Percentiles rank a stretch among this genome's conserved stretches.
These are phyloP conservation scores for Aspergillus persii DNA, from an alignment of 2,329 filamentous ascomycete genomes.

Conservation along the genomic window DNA sequence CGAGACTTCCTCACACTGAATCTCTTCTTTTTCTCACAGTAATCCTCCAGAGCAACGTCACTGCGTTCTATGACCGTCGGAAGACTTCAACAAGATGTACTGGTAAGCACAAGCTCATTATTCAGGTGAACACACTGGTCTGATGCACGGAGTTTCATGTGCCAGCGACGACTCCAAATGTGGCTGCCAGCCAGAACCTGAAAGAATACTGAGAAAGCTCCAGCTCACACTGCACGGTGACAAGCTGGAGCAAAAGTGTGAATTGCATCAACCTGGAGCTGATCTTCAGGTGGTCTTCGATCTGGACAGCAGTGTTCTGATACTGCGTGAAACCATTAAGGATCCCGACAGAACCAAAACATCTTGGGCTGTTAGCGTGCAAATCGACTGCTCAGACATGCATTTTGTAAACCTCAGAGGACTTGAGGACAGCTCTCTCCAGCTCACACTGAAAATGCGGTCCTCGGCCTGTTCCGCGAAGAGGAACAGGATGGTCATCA, in stretches of 20 bases:
- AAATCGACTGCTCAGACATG: slow-evolving; percentile 18
- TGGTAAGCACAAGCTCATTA: slow-evolving; percentile 7
- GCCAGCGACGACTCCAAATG: slow-evolving; percentile 21
- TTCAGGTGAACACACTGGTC: neutral
- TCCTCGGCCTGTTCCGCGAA: slow-evolving; percentile 9
- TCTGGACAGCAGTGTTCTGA: slow-evolving; percentile 17
- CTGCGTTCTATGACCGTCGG: neutral
- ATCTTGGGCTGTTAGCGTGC: slow-evolving; percentile 9
- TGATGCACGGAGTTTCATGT: neutral
- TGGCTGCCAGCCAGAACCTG: slow-evolving; percentile 20
- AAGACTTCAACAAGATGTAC: neutral
- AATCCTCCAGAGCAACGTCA: neutral
- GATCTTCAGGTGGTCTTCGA: slow-evolving; percentile 28
- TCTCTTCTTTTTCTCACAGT: neutral
- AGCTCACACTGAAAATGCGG: slow-evolving; percentile 21
- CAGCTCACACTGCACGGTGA: slow-evolving; percentile 16
- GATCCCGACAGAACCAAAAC: slow-evolving; percentile 10
- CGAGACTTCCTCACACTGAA: neutral
- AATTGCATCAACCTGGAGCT: slow-evolving; percentile 16
- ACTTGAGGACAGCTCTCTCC: slow-evolving; percentile 27
- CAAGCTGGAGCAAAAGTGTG: slow-evolving; percentile 11
- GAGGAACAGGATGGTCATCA: slow-evolving; percentile 18
- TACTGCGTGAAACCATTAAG: slow-evolving; percentile 21
- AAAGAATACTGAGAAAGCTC: slow-evolving; percentile 13
- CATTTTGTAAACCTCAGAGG: slow-evolving; percentile 29